A percentile compares a stretch with the other conserved stretches of the same genome.
Evolutionary conservation across 768 basidiomycete genomes (phyloP).

Genomic region (Hemileccinum impolitum): DNA sequence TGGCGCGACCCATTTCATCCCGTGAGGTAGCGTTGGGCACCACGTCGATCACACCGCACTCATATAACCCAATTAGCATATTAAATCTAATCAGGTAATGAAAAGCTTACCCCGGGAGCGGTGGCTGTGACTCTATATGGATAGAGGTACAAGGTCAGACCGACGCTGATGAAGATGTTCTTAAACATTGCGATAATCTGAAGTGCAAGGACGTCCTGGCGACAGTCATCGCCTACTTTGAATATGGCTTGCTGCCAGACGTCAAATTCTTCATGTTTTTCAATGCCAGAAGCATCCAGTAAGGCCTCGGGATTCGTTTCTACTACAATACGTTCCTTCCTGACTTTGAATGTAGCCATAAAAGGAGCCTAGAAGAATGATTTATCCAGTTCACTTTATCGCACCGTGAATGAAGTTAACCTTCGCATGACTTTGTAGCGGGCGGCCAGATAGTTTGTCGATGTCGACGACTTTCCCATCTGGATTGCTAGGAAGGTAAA

Average conservation of each 20-base stretch:
- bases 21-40: slow-evolving; percentile 97
- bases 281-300: slow-evolving; percentile 56
- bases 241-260: slow-evolving; percentile 99
- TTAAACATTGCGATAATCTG: slow-evolving; percentile 99
- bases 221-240: slow-evolving; percentile 99
- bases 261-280: slow-evolving; percentile 67
- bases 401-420: slow-evolving; percentile 35
- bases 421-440: slow-evolving; percentile 97
- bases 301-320: slow-evolving; percentile 72
- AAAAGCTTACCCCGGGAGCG: slow-evolving; percentile 77
- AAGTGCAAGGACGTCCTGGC: slow-evolving; percentile 96
- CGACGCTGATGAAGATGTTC: slow-evolving; percentile 88
- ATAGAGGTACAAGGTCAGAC: slow-evolving; percentile 86
- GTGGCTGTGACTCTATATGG: slow-evolving; percentile 98
- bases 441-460: slow-evolving; percentile 93
- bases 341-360: slow-evolving; percentile 99
- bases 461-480: slow-evolving; percentile 97
- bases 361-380: slow-evolving; percentile 81
- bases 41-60: slow-evolving; percentile 99
- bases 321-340: slow-evolving; percentile 73
- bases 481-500: slow-evolving; percentile 96
- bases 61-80: neutral
- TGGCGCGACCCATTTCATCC: slow-evolving; percentile 98
- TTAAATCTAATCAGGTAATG: neutral
- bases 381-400: neutral